Evolutionary conservation across 495 filamentous ascomycete species (phyloP), one percentile per base, ranked within the genome.

Genomic region (Tetracladium setigerum): DNA sequence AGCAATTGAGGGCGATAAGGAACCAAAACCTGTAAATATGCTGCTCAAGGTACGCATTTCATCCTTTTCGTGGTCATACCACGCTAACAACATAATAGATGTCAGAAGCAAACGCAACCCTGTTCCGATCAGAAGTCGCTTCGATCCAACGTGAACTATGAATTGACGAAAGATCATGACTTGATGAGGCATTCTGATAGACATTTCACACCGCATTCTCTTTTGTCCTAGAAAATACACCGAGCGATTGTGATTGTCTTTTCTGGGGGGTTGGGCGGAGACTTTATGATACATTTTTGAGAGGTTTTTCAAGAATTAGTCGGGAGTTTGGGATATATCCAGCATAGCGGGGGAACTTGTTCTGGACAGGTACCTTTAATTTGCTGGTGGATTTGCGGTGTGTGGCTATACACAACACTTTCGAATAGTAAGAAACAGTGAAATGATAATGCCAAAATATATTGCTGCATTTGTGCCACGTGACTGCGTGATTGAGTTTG

Each of bases 41-140:
- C 71, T 86, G 53, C 65, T 92, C 19, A 87, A 85, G 70, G 88
- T 89, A 70, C 50, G 73, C 68, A 9, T 31, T n/a, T 11, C 22
- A 27, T 7, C 7, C 7, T 27, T 27, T 27, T 27, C 22, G 7
- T 27, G 3, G 22, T 27, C 7, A 27, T 3, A 27, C 3, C 22
- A 3, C 31, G 18, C 49, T 56, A 52, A 51, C 19, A 27, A 19
- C 13, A 8, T 36, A 35, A 5, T 9, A 60, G 57, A 49, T 60
- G 49, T 54, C 50, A 6, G 57, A 60, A 48, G 41, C 47, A 17
- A 60, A 57, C 46, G 47, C 48, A 18, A 41, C 30, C 36, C 47
- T 55, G 15, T 60, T 60, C 51, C 45, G 36, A 46, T 40, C 52
- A n/a, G 57, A 60, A 34, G 55, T 60, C 16, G 38, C 52, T 14